Conservation (phyloP, 108 stramenopile species). For the Fistulifera solaris region DNA sequence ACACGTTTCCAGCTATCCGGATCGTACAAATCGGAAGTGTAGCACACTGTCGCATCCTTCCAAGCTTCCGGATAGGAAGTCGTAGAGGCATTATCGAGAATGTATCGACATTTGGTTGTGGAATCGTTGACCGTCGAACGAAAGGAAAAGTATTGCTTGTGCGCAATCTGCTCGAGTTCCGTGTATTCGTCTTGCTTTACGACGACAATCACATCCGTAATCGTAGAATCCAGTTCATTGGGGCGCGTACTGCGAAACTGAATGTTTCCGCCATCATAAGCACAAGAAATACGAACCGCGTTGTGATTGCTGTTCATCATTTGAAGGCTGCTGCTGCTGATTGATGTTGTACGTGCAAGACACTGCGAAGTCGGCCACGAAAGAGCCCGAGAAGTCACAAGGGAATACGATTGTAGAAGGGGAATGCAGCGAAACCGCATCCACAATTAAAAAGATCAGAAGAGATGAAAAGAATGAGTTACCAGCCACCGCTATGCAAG, state of each 20-base stretch:
- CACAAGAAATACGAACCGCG: conserved; percentile 40
- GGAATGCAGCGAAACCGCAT: too few species aligned
- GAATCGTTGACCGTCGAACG: conserved; percentile 20
- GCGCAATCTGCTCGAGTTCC: conserved; percentile 37
- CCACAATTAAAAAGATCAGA: too few species aligned
- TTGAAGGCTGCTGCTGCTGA: too few species aligned
- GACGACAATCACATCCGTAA: conserved; percentile 21
- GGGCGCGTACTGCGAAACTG: conserved; percentile 22
- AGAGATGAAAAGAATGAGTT: too few species aligned
- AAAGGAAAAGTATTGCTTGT: conserved; percentile 56
- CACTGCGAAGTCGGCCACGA: too few species aligned
- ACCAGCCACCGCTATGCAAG: too few species aligned
- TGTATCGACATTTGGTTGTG: conserved; percentile 19
- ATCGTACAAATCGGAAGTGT: conserved; percentile 23
- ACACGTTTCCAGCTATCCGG: conserved; percentile 33
- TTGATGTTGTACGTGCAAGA: too few species aligned
- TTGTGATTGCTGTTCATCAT: not conserved
- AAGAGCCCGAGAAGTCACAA: too few species aligned
- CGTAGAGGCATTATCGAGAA: conserved; percentile 34
- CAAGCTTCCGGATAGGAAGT: conserved; percentile 44
- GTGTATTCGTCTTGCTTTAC: conserved; percentile 45
- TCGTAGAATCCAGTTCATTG: conserved; percentile 7
- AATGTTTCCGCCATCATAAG: conserved; percentile 80
- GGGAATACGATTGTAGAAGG: too few species aligned
- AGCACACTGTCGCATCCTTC: conserved; percentile 41